Percentiles rank a stretch among this genome's conserved stretches.
Evolutionary conservation across 2,329 filamentous ascomycete species (phyloP).

Genomic region (Golovinomyces cichoracearum): DNA sequence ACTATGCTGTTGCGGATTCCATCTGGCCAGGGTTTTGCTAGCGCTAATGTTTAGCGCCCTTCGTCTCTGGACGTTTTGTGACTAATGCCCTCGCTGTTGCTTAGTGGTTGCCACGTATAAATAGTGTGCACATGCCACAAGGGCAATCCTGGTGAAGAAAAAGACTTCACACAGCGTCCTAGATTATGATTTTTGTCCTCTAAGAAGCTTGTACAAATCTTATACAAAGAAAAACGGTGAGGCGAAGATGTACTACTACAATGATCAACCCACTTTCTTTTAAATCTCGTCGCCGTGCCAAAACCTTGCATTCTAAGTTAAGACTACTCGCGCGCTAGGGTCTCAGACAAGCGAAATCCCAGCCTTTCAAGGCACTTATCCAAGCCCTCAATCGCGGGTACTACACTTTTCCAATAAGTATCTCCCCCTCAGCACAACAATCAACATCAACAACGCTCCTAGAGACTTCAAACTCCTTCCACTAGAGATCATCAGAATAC

Average conservation of each 20-base stretch:
- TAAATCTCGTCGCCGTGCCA: background rate
- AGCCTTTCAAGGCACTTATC: background rate
- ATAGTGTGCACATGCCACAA: background rate
- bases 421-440: background rate
- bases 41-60: background rate
- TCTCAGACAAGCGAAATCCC: background rate
- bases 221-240: no score
- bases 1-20: no score
- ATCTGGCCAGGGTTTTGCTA: background rate
- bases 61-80: background rate
- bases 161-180: no score
- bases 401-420: background rate
- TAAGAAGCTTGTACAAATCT: no score
- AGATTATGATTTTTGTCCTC: no score
- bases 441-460: background rate
- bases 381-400: background rate
- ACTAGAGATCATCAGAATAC: background rate
- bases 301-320: background rate
- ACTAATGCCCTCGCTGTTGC: background rate
- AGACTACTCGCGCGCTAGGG: background rate
- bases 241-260: no score
- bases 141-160: no score
- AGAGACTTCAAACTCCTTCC: background rate
- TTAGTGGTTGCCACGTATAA: conserved; percentile 1
- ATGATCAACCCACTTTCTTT: background rate